Percentiles rank a stretch among this genome's conserved stretches.
Conservation (phyloP, 495 filamentous ascomycete species). For the Penicillium angulare region DNA sequence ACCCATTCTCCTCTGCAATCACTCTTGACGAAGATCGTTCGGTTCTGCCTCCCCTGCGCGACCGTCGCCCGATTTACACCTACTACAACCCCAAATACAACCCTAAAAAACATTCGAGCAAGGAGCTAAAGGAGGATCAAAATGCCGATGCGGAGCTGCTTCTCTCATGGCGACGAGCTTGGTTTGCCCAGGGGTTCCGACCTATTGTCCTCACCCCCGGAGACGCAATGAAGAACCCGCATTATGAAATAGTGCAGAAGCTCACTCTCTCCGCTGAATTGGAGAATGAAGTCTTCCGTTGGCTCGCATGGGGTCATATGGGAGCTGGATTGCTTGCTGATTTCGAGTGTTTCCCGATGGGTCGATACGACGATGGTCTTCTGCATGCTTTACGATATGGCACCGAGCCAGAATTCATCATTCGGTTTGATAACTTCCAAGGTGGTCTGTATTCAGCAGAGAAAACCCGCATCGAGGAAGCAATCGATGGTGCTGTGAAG, state of each 20-base stretch:
- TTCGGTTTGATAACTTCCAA: conserved; percentile 69
- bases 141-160: conserved; percentile 76
- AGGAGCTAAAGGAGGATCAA: conserved; percentile 58
- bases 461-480: conserved; percentile 61
- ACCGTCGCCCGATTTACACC: conserved; percentile 82
- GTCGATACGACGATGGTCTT: conserved; percentile 65
- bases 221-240: conserved; percentile 82
- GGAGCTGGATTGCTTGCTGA: conserved; percentile 80
- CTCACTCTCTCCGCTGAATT: conserved; percentile 53
- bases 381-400: conserved; percentile 71
- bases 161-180: conserved; percentile 85
- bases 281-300: conserved; percentile 73
- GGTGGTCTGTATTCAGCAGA: conserved; percentile 73
- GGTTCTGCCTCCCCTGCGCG: conserved; percentile 76
- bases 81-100: conserved; percentile 72
- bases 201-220: conserved; percentile 76
- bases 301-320: conserved; percentile 94
- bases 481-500: conserved; percentile 64
- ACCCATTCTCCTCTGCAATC: conserved; percentile 82
- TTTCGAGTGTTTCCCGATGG: conserved; percentile 85
- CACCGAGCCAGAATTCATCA: conserved; percentile 63
- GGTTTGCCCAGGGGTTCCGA: conserved; percentile 90
- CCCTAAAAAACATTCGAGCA: conserved; percentile 31
- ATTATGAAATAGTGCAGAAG: conserved; percentile 63
- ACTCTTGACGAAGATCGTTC: conserved; percentile 83